These are phyloP conservation scores for Pueraria montana DNA, from an alignment of 306 rosid genomes.

Conservation along the genomic window DNA sequence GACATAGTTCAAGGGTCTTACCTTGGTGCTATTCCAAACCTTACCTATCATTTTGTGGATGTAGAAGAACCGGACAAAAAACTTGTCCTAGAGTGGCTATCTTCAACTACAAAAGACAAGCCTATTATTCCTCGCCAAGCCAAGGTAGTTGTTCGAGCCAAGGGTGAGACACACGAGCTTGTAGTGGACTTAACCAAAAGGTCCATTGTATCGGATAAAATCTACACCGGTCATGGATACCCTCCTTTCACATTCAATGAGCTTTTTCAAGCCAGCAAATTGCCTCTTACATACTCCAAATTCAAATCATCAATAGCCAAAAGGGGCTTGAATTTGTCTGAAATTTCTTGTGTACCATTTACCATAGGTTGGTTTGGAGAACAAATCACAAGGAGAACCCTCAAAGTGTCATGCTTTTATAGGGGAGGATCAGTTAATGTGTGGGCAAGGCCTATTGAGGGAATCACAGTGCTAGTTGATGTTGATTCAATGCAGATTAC, in stretches of 20 bases:
- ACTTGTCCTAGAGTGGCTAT: constrained; percentile 75
- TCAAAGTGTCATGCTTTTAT: constrained; percentile 74
- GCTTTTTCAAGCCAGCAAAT: constrained; percentile 74
- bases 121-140: constrained; percentile 67
- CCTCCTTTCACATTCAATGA: constrained; percentile 80
- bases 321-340: constrained; percentile 75
- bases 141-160: constrained; percentile 74
- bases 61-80: constrained; percentile 81
- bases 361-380: constrained; percentile 93
- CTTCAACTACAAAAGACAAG: constrained; percentile 50
- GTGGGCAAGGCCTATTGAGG: constrained; percentile 87
- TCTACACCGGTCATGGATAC: constrained; percentile 75
- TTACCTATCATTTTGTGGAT: constrained; percentile 79
- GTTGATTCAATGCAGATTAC: constrained; percentile 76
- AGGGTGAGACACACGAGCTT: constrained; percentile 70
- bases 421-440: constrained; percentile 73
- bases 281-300: constrained; percentile 67
- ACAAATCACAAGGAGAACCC: constrained; percentile 61
- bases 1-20: constrained; percentile 61
- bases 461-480: constrained; percentile 69
- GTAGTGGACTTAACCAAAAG: constrained; percentile 64
- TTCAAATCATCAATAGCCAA: constrained; percentile 64
- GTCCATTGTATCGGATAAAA: constrained; percentile 61
- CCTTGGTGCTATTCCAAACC: constrained; percentile 73
- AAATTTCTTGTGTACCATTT: constrained; percentile 84